Conservation (phyloP, 2,329 filamentous ascomycete genomes). For the Rhexocercosporidium sp. region DNA sequence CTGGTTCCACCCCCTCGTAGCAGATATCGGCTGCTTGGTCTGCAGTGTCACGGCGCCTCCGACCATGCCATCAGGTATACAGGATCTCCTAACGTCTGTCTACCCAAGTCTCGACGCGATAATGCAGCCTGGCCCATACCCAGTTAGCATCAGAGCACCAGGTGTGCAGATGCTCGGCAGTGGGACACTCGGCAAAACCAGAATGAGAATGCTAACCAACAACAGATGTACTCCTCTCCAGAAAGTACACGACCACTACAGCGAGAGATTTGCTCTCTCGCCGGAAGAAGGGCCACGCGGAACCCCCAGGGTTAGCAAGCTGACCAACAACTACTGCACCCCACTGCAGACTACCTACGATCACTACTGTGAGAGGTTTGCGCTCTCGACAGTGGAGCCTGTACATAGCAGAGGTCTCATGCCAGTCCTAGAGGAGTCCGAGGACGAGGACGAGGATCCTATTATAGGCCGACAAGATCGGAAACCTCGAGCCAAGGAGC, state of each 20-base stretch:
- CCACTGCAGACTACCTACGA: too few species aligned
- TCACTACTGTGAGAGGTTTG: not conserved
- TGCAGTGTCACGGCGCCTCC: not conserved
- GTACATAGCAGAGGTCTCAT: not conserved
- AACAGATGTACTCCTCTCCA: not conserved
- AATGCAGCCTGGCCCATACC: not conserved
- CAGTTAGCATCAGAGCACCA: not conserved
- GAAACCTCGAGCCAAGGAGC: not conserved
- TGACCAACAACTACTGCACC: too few species aligned
- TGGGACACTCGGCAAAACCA: not conserved
- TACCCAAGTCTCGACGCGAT: not conserved
- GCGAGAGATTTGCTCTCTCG: constrained; percentile 15
- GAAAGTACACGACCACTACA: constrained; percentile 9
- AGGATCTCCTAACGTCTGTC: not conserved
- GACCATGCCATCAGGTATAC: not conserved
- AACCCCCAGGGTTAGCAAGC: too few species aligned
- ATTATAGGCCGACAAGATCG: not conserved
- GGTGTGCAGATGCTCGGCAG: not conserved
- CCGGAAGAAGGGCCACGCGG: too few species aligned
- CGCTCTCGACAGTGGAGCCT: not conserved
- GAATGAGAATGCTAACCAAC: not conserved
- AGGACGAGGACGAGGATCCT: not conserved
- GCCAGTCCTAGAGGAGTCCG: not conserved
- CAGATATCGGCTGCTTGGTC: not conserved
- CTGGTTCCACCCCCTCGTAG: not conserved